Conservation (phyloP, 768 basidiomycete species). For the Fomitopsis pulvina region DNA sequence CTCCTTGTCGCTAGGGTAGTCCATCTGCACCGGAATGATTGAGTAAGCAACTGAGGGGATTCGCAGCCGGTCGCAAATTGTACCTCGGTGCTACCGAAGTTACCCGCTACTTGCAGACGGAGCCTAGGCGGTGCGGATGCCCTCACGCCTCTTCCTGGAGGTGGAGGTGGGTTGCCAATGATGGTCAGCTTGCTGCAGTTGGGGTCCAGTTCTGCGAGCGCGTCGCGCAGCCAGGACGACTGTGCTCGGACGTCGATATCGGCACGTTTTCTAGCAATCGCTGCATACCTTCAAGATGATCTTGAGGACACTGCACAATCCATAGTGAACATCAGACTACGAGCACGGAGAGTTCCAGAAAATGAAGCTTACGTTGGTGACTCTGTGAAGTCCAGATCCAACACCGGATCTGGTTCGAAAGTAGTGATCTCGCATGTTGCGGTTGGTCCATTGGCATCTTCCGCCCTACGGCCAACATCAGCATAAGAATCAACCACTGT, state of each 20-base stretch:
- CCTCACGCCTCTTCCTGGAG: constrained; percentile 19
- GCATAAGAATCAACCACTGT: not conserved
- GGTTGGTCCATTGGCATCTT: constrained; percentile 75
- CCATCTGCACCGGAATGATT: constrained; percentile 53
- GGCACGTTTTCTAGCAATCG: not conserved
- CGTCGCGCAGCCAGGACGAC: constrained; percentile 93
- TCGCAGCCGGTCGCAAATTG: not conserved
- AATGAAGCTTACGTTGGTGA: constrained; percentile 50
- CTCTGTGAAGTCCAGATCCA: constrained; percentile 43
- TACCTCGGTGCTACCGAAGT: constrained; percentile 84
- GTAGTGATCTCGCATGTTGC: constrained; percentile 86
- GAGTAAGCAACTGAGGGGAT: not conserved
- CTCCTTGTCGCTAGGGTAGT: constrained; percentile 90
- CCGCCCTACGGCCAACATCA: constrained; percentile 41
- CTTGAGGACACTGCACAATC: constrained; percentile 32
- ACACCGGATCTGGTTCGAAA: constrained; percentile 66
- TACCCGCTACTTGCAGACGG: constrained; percentile 73
- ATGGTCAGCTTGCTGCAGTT: constrained; percentile 84
- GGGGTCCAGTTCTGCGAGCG: constrained; percentile 85
- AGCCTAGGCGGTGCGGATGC: constrained; percentile 52
- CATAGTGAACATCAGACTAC: too few relatives aligned
- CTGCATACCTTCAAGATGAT: constrained; percentile 74
- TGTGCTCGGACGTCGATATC: constrained; percentile 10
- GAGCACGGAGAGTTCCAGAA: too few relatives aligned
- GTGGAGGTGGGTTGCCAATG: constrained; percentile 59